Percentiles rank a stretch among this genome's conserved stretches.
phyloP scores from a whole-genome alignment of 2,329 filamentous ascomycete genomes.

The Colletotrichum caudatum region DNA sequence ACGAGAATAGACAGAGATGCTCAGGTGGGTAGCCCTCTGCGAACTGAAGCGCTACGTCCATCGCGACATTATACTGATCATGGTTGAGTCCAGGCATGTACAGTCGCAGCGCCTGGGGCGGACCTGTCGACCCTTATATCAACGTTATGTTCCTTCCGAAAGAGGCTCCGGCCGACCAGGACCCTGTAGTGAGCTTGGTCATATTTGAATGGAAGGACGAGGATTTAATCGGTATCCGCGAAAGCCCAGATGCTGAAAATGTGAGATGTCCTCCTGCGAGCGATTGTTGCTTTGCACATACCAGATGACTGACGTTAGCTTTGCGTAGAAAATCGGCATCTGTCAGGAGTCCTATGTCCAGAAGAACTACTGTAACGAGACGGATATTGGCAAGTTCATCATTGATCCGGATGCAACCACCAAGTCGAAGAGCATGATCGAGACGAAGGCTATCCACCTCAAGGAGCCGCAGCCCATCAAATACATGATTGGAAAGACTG shows the following conservation, averaged over 20 bases:
- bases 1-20: slow-evolving; percentile 85
- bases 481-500: slow-evolving; percentile 88
- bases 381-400: slow-evolving; percentile 88
- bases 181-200: slow-evolving; percentile 84
- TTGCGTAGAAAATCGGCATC: slow-evolving; percentile 63
- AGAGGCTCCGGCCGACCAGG: slow-evolving; percentile 69
- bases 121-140: slow-evolving; percentile 89
- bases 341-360: slow-evolving; percentile 81
- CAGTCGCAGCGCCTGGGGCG: slow-evolving; percentile 88
- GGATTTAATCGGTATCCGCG: slow-evolving; percentile 77
- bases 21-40: slow-evolving; percentile 58
- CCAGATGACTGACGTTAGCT: slow-evolving; percentile 48
- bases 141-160: slow-evolving; percentile 80
- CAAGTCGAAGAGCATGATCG: slow-evolving; percentile 76
- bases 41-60: not conserved
- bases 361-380: slow-evolving; percentile 77
- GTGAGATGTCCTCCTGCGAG: slow-evolving; percentile 54
- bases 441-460: slow-evolving; percentile 85
- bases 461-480: slow-evolving; percentile 79
- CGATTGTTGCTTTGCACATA: not conserved
- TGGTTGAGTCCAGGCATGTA: slow-evolving; percentile 80
- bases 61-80: slow-evolving; percentile 3
- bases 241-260: slow-evolving; percentile 64
- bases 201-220: slow-evolving; percentile 96
- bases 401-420: slow-evolving; percentile 80